Conservation (phyloP, 2,329 filamentous ascomycete genomes). For the Fusarium lateritium region DNA sequence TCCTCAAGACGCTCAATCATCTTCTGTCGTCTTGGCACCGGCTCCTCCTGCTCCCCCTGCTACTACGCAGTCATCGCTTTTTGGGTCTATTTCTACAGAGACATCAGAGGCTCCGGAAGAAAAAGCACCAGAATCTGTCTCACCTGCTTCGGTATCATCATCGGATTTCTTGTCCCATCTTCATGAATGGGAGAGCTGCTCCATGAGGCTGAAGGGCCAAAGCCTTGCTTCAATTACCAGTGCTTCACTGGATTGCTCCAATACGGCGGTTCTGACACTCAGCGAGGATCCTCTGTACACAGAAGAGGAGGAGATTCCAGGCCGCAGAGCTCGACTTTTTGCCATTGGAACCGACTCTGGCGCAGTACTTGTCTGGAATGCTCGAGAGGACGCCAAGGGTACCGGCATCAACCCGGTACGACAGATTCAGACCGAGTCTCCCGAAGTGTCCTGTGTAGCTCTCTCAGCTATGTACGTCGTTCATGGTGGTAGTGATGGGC, state of each 20-base stretch:
- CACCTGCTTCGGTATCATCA: constrained; percentile 44
- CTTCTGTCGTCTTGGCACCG: constrained; percentile 19
- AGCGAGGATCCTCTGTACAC: constrained; percentile 80
- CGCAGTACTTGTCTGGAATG: constrained; percentile 86
- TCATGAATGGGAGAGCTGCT: constrained; percentile 53
- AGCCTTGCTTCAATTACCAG: constrained; percentile 76
- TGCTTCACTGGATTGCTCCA: constrained; percentile 81
- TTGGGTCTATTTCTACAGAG: constrained; percentile 44
- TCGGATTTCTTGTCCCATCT: constrained; percentile 29
- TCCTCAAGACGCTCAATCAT: constrained; percentile 30
- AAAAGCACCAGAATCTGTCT: constrained; percentile 42
- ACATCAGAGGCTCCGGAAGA: constrained; percentile 30
- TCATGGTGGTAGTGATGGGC: constrained; percentile 92
- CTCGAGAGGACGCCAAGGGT: constrained; percentile 69
- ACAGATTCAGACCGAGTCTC: constrained; percentile 90
- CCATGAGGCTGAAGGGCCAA: constrained; percentile 68
- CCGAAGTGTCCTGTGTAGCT: constrained; percentile 85
- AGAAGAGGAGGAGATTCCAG: constrained; percentile 78
- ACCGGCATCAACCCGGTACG: constrained; percentile 78
- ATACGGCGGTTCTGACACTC: constrained; percentile 77
- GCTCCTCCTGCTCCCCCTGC: constrained; percentile 13
- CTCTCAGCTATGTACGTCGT: constrained; percentile 90
- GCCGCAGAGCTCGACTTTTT: constrained; percentile 84
- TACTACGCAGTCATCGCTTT: constrained; percentile 48
- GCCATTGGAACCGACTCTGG: constrained; percentile 86